These are phyloP conservation scores for Coemansia sp. DNA, from an alignment of 192 early-diverging fungal genomes.

Conservation along the genomic window DNA sequence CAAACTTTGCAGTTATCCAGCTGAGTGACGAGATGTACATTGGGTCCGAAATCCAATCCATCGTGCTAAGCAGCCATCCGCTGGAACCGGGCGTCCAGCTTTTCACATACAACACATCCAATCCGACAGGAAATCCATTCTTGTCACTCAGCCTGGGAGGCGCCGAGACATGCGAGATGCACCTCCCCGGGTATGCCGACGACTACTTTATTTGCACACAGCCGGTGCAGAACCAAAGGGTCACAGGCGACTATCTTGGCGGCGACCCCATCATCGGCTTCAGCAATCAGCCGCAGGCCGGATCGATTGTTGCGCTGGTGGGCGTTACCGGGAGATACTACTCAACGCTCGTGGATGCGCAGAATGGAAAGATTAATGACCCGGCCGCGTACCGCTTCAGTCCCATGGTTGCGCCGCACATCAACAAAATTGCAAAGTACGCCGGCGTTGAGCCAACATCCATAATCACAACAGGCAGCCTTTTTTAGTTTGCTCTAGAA, in stretches of 20 bases:
- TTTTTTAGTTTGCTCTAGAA: slow-evolving; percentile 3
- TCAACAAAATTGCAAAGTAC: slow-evolving; percentile 17
- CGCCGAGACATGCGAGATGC: slow-evolving; percentile 19
- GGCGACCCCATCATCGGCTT: slow-evolving; percentile 49
- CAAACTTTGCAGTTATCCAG: slow-evolving; percentile 41
- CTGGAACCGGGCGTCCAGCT: slow-evolving; percentile 9
- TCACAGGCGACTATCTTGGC: slow-evolving; percentile 38
- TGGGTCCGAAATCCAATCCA: slow-evolving; percentile 18
- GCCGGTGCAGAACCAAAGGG: slow-evolving; percentile 34
- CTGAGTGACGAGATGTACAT: slow-evolving; percentile 18
- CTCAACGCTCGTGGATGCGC: slow-evolving; percentile 23
- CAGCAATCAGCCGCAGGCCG: slow-evolving; percentile 16
- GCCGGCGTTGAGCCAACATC: slow-evolving; percentile 22
- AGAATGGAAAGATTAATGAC: slow-evolving; percentile 30
- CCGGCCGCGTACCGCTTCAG: slow-evolving; percentile 41
- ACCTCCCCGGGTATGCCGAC: slow-evolving; percentile 18
- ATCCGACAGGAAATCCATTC: slow-evolving; percentile 22
- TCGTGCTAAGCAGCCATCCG: slow-evolving; percentile 25
- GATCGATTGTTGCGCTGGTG: slow-evolving; percentile 31
- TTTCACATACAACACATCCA: slow-evolving; percentile 28
- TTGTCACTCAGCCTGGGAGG: slow-evolving; percentile 27
- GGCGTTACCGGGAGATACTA: slow-evolving; percentile 45
- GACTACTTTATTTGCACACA: slow-evolving; percentile 32
- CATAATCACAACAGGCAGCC: slow-evolving; percentile 21
- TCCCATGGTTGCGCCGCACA: slow-evolving; percentile 24